phyloP scores from a whole-genome alignment of 176 grass and related monocot genomes.

The Musa itinerans region DNA sequence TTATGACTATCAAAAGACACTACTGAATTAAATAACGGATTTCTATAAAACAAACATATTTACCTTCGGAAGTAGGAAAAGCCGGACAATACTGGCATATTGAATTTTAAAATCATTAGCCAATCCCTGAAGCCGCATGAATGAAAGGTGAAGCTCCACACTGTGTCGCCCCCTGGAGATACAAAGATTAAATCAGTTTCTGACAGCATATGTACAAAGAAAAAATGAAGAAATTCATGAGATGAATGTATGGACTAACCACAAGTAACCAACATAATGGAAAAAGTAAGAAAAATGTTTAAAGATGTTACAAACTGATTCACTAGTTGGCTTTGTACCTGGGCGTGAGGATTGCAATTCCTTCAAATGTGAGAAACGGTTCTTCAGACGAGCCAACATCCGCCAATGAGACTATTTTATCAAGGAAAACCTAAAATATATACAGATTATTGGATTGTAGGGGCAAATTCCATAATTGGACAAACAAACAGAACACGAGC shows the following conservation, averaged over 20 bases:
- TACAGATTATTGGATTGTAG: slow-evolving; percentile 8
- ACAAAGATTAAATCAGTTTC: not conserved
- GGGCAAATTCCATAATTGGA: not conserved
- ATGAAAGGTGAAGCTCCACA: slow-evolving; percentile 80
- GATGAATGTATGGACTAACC: no score
- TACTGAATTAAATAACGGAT: not conserved
- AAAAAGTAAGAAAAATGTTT: slow-evolving; percentile 1
- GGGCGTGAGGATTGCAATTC: slow-evolving; percentile 92
- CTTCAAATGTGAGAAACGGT: slow-evolving; percentile 81
- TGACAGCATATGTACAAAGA: not conserved
- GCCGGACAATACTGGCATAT: slow-evolving; percentile 82
- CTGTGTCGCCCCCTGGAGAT: slow-evolving; percentile 68
- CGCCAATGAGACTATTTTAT: slow-evolving; percentile 38
- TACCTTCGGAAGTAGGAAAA: slow-evolving; percentile 94
- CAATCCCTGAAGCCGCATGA: slow-evolving; percentile 83
- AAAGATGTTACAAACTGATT: not conserved
- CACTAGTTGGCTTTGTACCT: slow-evolving; percentile 29
- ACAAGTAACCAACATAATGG: not conserved
- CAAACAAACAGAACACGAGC: not conserved
- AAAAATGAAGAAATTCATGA: not conserved
- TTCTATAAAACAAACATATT: slow-evolving; percentile 17
- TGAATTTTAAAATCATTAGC: slow-evolving; percentile 99
- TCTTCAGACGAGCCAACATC: slow-evolving; percentile 78
- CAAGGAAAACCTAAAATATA: slow-evolving; percentile 69
- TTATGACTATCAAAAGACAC: not conserved